phyloP scores from a whole-genome alignment of 306 rosid genomes.

The Parietaria judaica region DNA sequence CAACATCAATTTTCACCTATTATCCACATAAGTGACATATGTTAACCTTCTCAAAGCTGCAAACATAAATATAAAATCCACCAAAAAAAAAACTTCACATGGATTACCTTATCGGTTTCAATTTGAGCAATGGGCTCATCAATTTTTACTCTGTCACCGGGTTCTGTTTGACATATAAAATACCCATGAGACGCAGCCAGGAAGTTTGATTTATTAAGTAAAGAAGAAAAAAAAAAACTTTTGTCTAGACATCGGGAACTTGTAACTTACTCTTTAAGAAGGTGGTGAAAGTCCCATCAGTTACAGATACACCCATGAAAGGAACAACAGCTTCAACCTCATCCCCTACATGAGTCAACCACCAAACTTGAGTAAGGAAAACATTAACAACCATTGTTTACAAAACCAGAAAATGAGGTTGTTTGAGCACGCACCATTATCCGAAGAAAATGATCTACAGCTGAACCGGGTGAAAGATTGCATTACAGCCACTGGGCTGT shows the following conservation, averaged over 20 bases:
- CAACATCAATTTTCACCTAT: conserved; percentile 62
- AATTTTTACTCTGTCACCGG: conserved; percentile 45
- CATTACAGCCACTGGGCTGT: conserved; percentile 13
- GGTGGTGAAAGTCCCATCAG: conserved; percentile 49
- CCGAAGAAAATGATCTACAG: conserved; percentile 39
- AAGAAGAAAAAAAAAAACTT: conserved; percentile 3
- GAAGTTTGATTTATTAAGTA: conserved; percentile 5
- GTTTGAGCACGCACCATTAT: conserved; percentile 29
- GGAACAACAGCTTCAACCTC: conserved; percentile 55
- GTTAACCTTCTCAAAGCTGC: neutral
- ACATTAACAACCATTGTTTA: too few species aligned
- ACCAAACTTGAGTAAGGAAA: neutral
- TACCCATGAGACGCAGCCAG: conserved; percentile 17
- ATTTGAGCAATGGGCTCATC: conserved; percentile 62
- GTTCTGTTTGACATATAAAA: conserved; percentile 32
- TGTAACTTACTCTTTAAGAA: conserved; percentile 48
- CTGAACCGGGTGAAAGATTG: conserved; percentile 18
- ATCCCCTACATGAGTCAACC: conserved; percentile 32
- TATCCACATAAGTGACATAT: conserved; percentile 1
- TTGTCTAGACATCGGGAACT: too few species aligned
- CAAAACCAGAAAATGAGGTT: neutral
- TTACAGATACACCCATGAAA: conserved; percentile 60
- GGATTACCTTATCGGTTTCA: conserved; percentile 51
- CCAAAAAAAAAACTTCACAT: neutral
- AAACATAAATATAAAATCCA: neutral